Evolutionary conservation across 257 asterid genomes (phyloP).

Genomic region (Nicotiana tabacum): DNA sequence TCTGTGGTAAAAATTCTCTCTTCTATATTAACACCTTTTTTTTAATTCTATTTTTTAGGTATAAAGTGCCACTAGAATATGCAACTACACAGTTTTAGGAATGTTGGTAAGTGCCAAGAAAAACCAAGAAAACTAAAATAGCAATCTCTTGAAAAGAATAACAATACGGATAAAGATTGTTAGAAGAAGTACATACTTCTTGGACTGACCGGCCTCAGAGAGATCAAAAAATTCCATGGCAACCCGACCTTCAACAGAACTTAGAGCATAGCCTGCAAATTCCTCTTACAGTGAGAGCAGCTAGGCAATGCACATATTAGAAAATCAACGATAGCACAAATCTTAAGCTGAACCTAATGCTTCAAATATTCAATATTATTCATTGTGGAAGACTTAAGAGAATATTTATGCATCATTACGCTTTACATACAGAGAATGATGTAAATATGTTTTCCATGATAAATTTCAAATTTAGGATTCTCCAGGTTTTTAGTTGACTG

Average conservation of each 20-base stretch:
- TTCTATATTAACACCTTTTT: background rate
- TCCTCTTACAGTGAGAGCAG: slow-evolving; percentile 14
- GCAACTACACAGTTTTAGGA: background rate
- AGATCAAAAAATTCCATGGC: slow-evolving; percentile 90
- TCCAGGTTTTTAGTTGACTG: background rate
- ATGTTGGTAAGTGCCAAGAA: background rate
- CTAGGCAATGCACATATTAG: background rate
- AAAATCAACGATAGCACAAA: background rate
- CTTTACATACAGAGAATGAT: background rate
- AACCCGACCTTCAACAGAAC: slow-evolving; percentile 91
- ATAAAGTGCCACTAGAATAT: background rate
- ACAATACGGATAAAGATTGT: background rate
- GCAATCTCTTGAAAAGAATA: background rate
- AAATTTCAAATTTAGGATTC: background rate
- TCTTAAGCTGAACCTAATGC: background rate
- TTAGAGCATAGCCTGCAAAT: slow-evolving; percentile 87
- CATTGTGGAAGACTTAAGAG: background rate
- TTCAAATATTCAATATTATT: background rate
- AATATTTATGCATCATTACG: background rate
- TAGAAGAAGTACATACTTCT: slow-evolving; percentile 46
- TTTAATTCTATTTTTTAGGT: background rate
- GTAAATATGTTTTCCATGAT: background rate
- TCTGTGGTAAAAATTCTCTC: too few relatives aligned
- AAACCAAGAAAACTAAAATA: background rate
- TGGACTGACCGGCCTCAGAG: slow-evolving; percentile 73